Conservation (phyloP, 2,329 filamentous ascomycete genomes). For the Ciborinia camelliae region DNA sequence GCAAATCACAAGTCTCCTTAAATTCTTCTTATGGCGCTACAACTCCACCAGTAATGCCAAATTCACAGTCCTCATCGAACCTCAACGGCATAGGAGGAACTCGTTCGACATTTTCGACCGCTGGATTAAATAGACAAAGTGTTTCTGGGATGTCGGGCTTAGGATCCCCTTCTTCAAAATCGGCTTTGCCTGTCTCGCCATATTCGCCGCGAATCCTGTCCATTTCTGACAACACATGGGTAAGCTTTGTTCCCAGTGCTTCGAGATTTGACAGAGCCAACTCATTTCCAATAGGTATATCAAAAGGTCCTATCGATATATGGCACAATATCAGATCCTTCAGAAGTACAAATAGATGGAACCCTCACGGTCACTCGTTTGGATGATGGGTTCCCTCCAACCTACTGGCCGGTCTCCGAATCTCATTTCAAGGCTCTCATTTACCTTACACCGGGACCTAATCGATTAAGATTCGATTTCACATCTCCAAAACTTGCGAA, state of each 20-base stretch:
- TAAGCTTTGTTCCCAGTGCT: constrained; percentile 40
- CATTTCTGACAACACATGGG: constrained; percentile 79
- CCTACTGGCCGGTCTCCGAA: constrained; percentile 80
- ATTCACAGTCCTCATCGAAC: constrained; percentile 57
- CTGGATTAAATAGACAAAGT: constrained; percentile 56
- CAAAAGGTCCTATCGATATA: constrained; percentile 84
- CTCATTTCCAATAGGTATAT: constrained; percentile 61
- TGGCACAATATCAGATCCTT: constrained; percentile 74
- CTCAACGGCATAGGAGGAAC: constrained; percentile 54
- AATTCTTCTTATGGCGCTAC: constrained; percentile 47
- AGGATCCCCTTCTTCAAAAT: constrained; percentile 53
- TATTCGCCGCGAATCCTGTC: constrained; percentile 80
- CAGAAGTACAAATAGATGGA: constrained; percentile 69
- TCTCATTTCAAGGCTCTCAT: constrained; percentile 90
- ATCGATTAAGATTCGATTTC: constrained; percentile 85
- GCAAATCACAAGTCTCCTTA: constrained; percentile 60
- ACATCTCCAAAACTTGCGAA: constrained; percentile 75
- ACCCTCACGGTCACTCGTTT: constrained; percentile 74
- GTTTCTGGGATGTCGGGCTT: constrained; percentile 62
- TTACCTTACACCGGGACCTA: constrained; percentile 87
- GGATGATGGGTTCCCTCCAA: constrained; percentile 80
- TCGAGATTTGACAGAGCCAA: background rate
- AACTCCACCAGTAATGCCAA: constrained; percentile 43
- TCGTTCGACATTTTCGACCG: constrained; percentile 43
- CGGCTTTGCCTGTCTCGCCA: constrained; percentile 63